phyloP scores from a whole-genome alignment of 1,284 basidiomycete genomes.

The Marasmius tenuissimus region DNA sequence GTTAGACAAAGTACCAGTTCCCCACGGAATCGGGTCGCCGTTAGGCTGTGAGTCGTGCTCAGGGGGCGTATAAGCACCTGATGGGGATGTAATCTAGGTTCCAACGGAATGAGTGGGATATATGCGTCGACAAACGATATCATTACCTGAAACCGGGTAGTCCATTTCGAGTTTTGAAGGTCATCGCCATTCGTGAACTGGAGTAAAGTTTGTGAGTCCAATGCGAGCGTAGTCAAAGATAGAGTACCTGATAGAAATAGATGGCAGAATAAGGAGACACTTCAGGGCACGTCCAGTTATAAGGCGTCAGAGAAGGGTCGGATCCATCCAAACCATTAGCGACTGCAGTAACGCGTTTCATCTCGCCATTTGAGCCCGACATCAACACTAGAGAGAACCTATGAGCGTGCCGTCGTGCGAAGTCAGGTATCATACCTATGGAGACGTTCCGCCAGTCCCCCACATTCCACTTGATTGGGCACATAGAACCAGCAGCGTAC shows the following conservation, averaged over 20 bases:
- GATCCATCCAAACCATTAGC: constrained; percentile 34
- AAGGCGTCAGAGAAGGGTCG: constrained; percentile 29
- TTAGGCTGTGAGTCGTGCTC: constrained; percentile 31
- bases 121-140: background rate
- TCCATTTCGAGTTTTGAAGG: constrained; percentile 30
- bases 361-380: constrained; percentile 39
- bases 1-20: constrained; percentile 9
- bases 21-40: constrained; percentile 28
- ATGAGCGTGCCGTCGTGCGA: background rate
- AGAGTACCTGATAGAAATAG: constrained; percentile 39
- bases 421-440: constrained; percentile 27
- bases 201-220: background rate
- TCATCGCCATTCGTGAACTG: constrained; percentile 35
- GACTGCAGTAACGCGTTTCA: constrained; percentile 32
- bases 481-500: constrained; percentile 30
- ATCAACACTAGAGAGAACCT: constrained; percentile 28
- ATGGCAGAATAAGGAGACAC: constrained; percentile 36
- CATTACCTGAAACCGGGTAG: constrained; percentile 37
- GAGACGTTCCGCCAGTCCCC: constrained; percentile 37
- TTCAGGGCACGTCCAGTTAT: constrained; percentile 37
- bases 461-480: constrained; percentile 15
- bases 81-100: constrained; percentile 10
- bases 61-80: constrained; percentile 22
- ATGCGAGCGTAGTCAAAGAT: background rate
- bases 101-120: background rate